A percentile compares a stretch with the other conserved stretches of the same genome.
These are phyloP conservation scores for Candida freyschussii DNA, from an alignment of 1,139 yeast species.

Conservation along the genomic window DNA sequence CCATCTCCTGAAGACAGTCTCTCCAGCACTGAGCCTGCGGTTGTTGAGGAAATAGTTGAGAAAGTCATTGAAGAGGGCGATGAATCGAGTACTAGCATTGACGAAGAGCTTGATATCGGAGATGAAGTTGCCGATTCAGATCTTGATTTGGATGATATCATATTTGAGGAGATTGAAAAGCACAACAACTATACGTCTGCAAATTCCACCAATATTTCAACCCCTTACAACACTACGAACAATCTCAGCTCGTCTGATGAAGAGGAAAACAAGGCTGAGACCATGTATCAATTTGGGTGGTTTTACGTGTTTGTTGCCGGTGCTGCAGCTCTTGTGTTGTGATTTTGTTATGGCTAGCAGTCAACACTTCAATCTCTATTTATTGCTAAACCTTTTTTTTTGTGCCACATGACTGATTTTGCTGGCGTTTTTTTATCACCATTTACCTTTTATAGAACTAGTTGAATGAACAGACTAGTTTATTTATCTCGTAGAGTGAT, in stretches of 20 bases:
- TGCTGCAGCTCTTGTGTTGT: neutral
- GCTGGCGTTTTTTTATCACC: too few relatives aligned
- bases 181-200: constrained; percentile 2
- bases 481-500: too few relatives aligned
- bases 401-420: too few relatives aligned
- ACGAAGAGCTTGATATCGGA: constrained; percentile 2
- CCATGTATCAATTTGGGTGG: constrained; percentile 1
- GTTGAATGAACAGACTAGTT: too few relatives aligned
- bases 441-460: too few relatives aligned
- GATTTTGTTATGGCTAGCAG: too few relatives aligned
- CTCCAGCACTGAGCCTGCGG: neutral
- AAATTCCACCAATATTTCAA: constrained; percentile 4
- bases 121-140: constrained; percentile 4
- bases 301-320: constrained; percentile 1
- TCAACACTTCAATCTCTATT: too few relatives aligned
- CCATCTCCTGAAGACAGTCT: constrained; percentile 7
- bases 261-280: constrained; percentile 3
- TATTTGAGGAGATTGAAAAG: constrained; percentile 10
- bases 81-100: constrained; percentile 4
- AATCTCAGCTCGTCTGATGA: constrained; percentile 3
- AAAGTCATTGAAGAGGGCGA: constrained; percentile 5
- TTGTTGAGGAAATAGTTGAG: constrained; percentile 7
- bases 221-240: constrained; percentile 31
- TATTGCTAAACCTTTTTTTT: too few relatives aligned
- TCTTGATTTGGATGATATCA: constrained; percentile 8